Evolutionary conservation across 2,329 filamentous ascomycete species (phyloP).

Genomic region (Fusarium siculi): DNA sequence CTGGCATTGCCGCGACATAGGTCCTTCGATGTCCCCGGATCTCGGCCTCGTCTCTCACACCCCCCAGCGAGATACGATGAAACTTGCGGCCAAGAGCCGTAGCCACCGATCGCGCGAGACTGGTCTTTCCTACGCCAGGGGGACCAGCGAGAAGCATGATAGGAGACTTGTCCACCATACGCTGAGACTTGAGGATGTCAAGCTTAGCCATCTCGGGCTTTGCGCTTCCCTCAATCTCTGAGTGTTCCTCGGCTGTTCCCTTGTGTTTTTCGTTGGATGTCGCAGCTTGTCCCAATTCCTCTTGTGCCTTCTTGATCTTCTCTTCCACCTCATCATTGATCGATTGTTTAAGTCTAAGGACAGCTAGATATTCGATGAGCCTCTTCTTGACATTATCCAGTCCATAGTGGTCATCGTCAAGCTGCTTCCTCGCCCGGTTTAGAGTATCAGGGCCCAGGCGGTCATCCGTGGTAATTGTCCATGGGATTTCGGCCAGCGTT

Average conservation of each 20-base stretch:
- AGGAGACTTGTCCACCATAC: constrained; percentile 93
- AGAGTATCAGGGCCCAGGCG: constrained; percentile 85
- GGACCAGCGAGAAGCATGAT: constrained; percentile 94
- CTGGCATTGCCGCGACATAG: constrained; percentile 99
- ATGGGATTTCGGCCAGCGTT: constrained; percentile 92
- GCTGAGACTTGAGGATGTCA: constrained; percentile 80
- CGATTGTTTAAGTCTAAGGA: constrained; percentile 93
- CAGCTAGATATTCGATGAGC: constrained; percentile 92
- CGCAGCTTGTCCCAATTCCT: constrained; percentile 59
- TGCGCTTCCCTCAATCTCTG: constrained; percentile 43
- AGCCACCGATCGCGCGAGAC: constrained; percentile 90
- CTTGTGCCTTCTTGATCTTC: constrained; percentile 76
- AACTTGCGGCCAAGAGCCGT: constrained; percentile 94
- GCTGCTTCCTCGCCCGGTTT: constrained; percentile 82
- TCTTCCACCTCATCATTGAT: constrained; percentile 85
- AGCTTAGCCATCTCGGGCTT: constrained; percentile 68
- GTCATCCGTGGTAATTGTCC: constrained; percentile 86
- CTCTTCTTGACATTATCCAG: constrained; percentile 98
- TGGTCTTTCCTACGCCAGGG: constrained; percentile 96
- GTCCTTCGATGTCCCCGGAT: constrained; percentile 94
- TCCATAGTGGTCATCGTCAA: constrained; percentile 96
- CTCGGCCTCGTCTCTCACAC: constrained; percentile 95
- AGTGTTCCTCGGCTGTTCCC: constrained; percentile 26
- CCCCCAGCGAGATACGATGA: constrained; percentile 94
- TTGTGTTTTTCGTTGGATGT: constrained; percentile 25